phyloP scores from a whole-genome alignment of 1,284 basidiomycete genomes.

The Cutaneotrichosporon cyanovorans region DNA sequence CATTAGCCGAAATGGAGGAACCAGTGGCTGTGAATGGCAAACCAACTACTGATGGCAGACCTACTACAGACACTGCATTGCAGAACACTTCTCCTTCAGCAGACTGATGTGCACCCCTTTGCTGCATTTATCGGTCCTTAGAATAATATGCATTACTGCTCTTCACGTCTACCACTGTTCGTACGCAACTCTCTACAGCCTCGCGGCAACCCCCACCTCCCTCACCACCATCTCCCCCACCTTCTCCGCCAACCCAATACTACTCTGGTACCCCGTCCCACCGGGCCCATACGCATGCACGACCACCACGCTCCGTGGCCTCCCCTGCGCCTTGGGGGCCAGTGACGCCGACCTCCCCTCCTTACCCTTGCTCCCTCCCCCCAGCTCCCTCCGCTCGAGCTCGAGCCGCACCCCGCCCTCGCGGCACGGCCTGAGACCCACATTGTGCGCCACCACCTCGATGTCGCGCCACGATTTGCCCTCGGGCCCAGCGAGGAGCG shows the following conservation, averaged over 20 bases:
- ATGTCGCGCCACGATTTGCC: slow-evolving; percentile 42
- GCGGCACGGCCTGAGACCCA: slow-evolving; percentile 63
- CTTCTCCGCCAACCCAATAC: slow-evolving; percentile 39
- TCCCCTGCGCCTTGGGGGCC: slow-evolving; percentile 37
- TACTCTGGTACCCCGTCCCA: slow-evolving; percentile 37
- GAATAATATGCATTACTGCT: no score
- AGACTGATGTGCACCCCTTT: no score
- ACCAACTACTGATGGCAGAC: no score
- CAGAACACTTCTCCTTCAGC: no score
- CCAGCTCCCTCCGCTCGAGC: slow-evolving; percentile 49
- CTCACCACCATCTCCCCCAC: slow-evolving; percentile 26
- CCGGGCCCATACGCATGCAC: slow-evolving; percentile 63
- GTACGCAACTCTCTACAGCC: slow-evolving; percentile 1
- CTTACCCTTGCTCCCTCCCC: no score
- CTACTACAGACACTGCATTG: no score
- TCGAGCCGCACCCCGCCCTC: slow-evolving; percentile 64
- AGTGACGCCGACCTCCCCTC: slow-evolving; percentile 28
- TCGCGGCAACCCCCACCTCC: slow-evolving; percentile 3
- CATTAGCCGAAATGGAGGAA: no score
- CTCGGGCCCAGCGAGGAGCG: slow-evolving; percentile 34
- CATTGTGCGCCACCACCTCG: slow-evolving; percentile 55
- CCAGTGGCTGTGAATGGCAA: no score
- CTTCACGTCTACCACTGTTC: no score
- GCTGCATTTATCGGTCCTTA: no score
- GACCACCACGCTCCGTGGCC: slow-evolving; percentile 47